Evolutionary conservation across 768 basidiomycete genomes (phyloP).

Genomic region (Boletus barrowsii): DNA sequence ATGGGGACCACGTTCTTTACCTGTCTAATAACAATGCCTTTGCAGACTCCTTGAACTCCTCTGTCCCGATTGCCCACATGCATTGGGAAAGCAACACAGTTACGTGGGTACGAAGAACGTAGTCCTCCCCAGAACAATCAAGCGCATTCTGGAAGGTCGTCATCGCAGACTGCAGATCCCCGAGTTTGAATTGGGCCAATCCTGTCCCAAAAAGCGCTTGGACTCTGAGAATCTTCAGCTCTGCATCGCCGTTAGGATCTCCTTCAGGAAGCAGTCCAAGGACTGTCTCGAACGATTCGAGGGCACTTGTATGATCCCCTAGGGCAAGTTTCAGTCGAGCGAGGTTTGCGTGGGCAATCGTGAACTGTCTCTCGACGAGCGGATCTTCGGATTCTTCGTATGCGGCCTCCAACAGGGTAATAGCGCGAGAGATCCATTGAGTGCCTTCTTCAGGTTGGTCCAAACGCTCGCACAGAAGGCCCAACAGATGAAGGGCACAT

Average conservation of each 20-base stretch:
- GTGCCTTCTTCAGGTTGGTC: conserved; percentile 64
- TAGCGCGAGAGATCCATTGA: conserved; percentile 56
- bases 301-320: conserved; percentile 54
- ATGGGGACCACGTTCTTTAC: conserved; percentile 40
- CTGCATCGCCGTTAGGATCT: conserved; percentile 30
- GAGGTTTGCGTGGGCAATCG: conserved; percentile 76
- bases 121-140: conserved; percentile 48
- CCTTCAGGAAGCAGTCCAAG: conserved; percentile 65
- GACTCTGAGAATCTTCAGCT: conserved; percentile 45
- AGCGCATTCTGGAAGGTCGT: conserved; percentile 65
- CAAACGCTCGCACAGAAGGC: conserved; percentile 81
- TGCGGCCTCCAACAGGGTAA: conserved; percentile 71
- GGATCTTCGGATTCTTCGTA: conserved; percentile 89
- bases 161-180: conserved; percentile 61
- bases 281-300: conserved; percentile 69
- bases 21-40: conserved; percentile 79
- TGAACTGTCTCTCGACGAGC: conserved; percentile 72
- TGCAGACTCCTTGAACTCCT: conserved; percentile 73
- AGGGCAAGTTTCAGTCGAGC: conserved; percentile 71
- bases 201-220: conserved; percentile 72
- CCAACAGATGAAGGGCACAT: conserved; percentile 77
- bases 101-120: conserved; percentile 58
- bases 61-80: conserved; percentile 77
- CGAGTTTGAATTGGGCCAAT: conserved; percentile 64
- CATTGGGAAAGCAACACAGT: conserved; percentile 79